phyloP scores from a whole-genome alignment of 306 rosid species.

The Fagus crenata region DNA sequence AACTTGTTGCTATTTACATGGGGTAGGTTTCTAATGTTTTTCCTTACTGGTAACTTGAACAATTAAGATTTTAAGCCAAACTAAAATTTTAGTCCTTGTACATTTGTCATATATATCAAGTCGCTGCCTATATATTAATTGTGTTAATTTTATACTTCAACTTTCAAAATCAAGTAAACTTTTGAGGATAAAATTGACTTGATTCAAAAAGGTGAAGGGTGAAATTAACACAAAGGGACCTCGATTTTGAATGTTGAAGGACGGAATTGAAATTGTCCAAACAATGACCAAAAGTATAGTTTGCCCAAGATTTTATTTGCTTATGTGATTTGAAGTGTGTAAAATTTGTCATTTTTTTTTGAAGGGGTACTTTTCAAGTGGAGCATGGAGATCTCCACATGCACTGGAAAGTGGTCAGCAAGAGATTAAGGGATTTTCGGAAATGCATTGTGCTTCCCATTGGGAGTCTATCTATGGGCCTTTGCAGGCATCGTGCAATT shows the following conservation, averaged over 20 bases:
- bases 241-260: no score
- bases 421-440: slow-evolving; percentile 66
- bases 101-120: no score
- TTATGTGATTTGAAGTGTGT: neutral
- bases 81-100: no score
- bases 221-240: no score
- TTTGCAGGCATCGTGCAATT: slow-evolving; percentile 97
- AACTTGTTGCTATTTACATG: slow-evolving; percentile 88
- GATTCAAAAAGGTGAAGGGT: no score
- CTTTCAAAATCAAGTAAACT: no score
- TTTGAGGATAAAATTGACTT: no score
- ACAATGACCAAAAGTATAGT: no score
- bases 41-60: neutral
- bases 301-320: neutral
- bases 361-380: slow-evolving; percentile 75
- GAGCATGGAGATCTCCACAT: slow-evolving; percentile 85
- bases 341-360: slow-evolving; percentile 29
- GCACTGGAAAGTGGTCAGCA: slow-evolving; percentile 83
- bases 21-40: slow-evolving; percentile 54
- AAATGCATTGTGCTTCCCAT: slow-evolving; percentile 90
- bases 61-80: neutral
- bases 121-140: no score
- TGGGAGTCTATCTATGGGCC: slow-evolving; percentile 80
- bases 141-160: no score
- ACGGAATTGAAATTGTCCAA: no score